phyloP scores from a whole-genome alignment of 129 eudicot species.

The Smallanthus sonchifolius region DNA sequence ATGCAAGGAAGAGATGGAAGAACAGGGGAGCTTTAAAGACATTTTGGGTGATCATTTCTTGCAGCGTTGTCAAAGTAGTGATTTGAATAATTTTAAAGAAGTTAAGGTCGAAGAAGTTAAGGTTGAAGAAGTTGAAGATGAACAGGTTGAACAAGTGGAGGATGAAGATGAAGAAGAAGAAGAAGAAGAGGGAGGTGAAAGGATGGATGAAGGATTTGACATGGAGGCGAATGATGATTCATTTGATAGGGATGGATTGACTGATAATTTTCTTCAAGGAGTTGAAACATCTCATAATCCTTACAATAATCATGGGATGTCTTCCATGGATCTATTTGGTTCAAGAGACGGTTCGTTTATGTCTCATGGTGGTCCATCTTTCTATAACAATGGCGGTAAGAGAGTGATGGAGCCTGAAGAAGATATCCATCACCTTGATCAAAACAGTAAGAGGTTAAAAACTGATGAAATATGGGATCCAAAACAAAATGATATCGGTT shows the following conservation, averaged over 20 bases:
- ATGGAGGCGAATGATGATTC: conserved; percentile 35
- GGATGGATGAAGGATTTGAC: conserved; percentile 43
- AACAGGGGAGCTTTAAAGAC: conserved; percentile 16
- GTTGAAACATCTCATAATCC: conserved; percentile 43
- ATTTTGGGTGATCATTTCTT: conserved; percentile 34
- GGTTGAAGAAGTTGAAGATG: conserved; percentile 35
- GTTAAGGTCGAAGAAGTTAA: conserved; percentile 27
- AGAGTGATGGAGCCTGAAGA: conserved; percentile 62
- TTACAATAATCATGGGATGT: conserved; percentile 37
- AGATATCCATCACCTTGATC: conserved; percentile 33
- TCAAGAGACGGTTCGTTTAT: conserved; percentile 39
- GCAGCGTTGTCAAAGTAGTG: conserved; percentile 56
- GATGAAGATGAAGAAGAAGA: conserved; percentile 41
- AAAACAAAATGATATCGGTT: conserved; percentile 44
- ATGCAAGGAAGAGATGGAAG: conserved; percentile 39
- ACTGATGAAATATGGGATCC: conserved; percentile 47
- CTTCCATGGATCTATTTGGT: conserved; percentile 41
- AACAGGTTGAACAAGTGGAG: conserved; percentile 27
- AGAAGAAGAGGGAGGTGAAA: conserved; percentile 32
- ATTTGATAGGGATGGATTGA: conserved; percentile 46
- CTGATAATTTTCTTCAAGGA: conserved; percentile 58
- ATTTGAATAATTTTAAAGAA: conserved; percentile 35
- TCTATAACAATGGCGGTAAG: conserved; percentile 46
- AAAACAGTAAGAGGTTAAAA: conserved; percentile 53
- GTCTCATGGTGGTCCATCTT: conserved; percentile 40